Evolutionary conservation across 345 rosid genomes (phyloP), one percentile per base, ranked within the genome.

Genomic region (Luvunga scandens): DNA sequence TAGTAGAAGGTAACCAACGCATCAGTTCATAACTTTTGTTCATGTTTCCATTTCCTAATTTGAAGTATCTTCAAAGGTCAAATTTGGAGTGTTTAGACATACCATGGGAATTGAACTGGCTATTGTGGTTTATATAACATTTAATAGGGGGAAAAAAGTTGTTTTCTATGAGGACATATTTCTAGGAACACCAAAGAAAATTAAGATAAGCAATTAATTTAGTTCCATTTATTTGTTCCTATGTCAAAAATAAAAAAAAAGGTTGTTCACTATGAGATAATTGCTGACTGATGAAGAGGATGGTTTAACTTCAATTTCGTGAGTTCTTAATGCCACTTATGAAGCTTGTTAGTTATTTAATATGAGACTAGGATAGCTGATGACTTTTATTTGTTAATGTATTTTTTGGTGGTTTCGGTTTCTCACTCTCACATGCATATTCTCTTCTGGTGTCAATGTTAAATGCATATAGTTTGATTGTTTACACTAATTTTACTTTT

Each of bases 1-100:
- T 42, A 90, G 87, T 67, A 91, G 86, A 86, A 94, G 99, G 99
- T 97, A 91, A 66, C 22, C 24, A n/a, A 68, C 69, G 55, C 82
- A 72, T 78, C 71, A 28, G 66, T 77, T 83, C 12, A 69, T 66
- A 57, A 36, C 55, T 45, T 62, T 24, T 71, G 5, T 42, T 79
- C 34, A 22, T 53, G 34, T 80, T 69, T 69, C 31, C n/a, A 66
- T 71, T 56, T 36, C 75, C 67, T 57, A 13, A 42, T 33, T 65
- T n/a, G 68, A 12, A 25, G 45, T 45, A 7, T 67, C 22, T 34
- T 31, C 22, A 55, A 34, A 65, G 75, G 30, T 72, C 55, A 39
- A n/a, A 60, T 7, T 30, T 2, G 60, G n/a, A 53, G 25, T 42
- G 14, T 79, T 33, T 73, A 22, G 72, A 66, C 34, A 4, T 56